A percentile compares a stretch with the other conserved stretches of the same genome.
Conservation (phyloP, 2,329 filamentous ascomycete genomes). For the Didymella keratinophila region DNA sequence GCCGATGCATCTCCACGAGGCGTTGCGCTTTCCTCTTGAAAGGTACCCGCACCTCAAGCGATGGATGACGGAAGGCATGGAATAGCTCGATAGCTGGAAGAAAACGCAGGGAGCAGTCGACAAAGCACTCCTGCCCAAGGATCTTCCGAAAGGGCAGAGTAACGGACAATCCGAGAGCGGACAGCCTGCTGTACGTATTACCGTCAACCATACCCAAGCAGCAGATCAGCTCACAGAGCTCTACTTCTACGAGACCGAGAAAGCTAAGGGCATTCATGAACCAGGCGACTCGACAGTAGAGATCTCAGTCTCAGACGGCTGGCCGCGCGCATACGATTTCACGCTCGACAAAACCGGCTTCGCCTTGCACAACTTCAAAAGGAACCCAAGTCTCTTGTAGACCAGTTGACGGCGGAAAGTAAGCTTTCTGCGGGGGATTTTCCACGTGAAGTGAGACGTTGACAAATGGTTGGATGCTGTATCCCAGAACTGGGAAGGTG, state of each 20-base stretch:
- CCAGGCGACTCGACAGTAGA: slow-evolving; percentile 51
- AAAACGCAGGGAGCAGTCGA: slow-evolving; percentile 53
- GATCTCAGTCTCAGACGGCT: slow-evolving; percentile 54
- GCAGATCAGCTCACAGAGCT: slow-evolving; percentile 52
- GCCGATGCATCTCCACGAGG: slow-evolving; percentile 51
- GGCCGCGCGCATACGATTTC: slow-evolving; percentile 54
- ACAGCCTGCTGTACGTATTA: slow-evolving; percentile 37
- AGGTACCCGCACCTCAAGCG: slow-evolving; percentile 49
- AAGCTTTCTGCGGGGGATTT: too few species aligned
- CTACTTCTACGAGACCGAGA: slow-evolving; percentile 52
- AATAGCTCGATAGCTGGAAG: slow-evolving; percentile 51
- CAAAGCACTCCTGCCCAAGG: slow-evolving; percentile 31
- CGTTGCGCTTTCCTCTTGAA: slow-evolving; percentile 48
- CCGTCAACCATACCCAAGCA: slow-evolving; percentile 58
- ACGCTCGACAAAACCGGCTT: slow-evolving; percentile 58
- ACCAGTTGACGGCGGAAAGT: too few species aligned
- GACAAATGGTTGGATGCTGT: too few species aligned
- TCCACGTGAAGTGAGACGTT: too few species aligned
- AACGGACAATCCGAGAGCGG: slow-evolving; percentile 4
- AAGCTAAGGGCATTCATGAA: slow-evolving; percentile 53
- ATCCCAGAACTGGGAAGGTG: too few species aligned
- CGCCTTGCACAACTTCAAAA: slow-evolving; percentile 53
- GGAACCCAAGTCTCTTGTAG: too few species aligned
- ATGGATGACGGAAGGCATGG: slow-evolving; percentile 51
- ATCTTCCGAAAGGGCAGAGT: neutral